phyloP scores from a whole-genome alignment of 352 stramenopile species.

The Salisapilia sapeloensis region DNA sequence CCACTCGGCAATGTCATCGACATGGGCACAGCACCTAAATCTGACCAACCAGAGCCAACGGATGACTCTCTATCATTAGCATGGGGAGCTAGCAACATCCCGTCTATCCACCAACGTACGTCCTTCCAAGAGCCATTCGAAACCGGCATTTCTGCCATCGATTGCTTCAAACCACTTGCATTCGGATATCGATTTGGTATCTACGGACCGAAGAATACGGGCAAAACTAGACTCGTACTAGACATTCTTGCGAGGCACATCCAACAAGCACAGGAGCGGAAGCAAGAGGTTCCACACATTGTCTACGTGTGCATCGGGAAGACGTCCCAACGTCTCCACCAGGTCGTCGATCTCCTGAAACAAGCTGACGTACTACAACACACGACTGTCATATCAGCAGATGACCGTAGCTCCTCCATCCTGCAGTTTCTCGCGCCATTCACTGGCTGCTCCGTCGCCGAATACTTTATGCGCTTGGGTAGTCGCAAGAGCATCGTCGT shows the following conservation, averaged over 20 bases:
- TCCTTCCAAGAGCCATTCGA: constrained; percentile 30
- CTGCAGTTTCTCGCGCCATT: constrained; percentile 74
- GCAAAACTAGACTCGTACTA: constrained; percentile 51
- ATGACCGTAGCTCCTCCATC: constrained; percentile 47
- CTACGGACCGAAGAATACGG: constrained; percentile 40
- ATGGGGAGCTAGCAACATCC: constrained; percentile 43
- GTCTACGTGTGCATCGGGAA: constrained; percentile 68
- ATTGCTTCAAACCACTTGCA: constrained; percentile 62
- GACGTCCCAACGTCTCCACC: constrained; percentile 25
- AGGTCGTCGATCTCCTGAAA: constrained; percentile 39
- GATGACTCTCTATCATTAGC: constrained; percentile 22
- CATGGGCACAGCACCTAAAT: constrained; percentile 1
- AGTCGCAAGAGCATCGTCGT: constrained; percentile 43
- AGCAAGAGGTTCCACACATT: constrained; percentile 33
- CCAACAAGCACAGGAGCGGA: constrained; percentile 6
- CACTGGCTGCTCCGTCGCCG: constrained; percentile 46
- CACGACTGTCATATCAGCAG: constrained; percentile 50
- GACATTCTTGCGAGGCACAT: constrained; percentile 54
- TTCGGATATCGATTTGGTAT: constrained; percentile 51
- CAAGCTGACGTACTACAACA: constrained; percentile 19
- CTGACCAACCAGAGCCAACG: neutral
- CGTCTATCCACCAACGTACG: constrained; percentile 33
- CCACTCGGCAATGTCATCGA: constrained; percentile 22
- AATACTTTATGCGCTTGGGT: constrained; percentile 45
- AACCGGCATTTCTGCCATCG: constrained; percentile 48